Conservation (phyloP, 2,329 filamentous ascomycete genomes). For the Lasiodiplodia citricola region DNA sequence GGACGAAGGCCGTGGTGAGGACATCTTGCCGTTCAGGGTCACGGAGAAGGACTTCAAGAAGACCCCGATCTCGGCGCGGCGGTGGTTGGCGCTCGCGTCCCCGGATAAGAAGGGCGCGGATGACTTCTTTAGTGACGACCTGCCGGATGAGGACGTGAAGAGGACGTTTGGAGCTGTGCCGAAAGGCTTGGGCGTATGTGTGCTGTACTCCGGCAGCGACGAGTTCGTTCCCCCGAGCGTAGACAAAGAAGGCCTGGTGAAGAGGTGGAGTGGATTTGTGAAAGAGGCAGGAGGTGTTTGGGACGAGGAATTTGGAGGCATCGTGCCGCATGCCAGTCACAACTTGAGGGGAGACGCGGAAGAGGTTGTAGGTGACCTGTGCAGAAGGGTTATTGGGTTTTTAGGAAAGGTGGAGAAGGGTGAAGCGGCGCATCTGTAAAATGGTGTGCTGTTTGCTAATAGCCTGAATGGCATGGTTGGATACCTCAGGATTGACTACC, state of each 20-base stretch:
- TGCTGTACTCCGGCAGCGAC: constrained; percentile 70
- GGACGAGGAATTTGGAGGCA: constrained; percentile 55
- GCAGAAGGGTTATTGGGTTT: constrained; percentile 58
- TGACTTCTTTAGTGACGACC: constrained; percentile 85
- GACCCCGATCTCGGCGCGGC: constrained; percentile 59
- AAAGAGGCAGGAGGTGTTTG: constrained; percentile 52
- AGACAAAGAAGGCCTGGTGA: constrained; percentile 63
- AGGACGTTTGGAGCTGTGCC: constrained; percentile 70
- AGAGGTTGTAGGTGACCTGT: constrained; percentile 55
- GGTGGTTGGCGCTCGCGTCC: constrained; percentile 64
- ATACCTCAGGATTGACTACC: neutral
- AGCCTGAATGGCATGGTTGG: neutral
- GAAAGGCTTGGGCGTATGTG: constrained; percentile 55
- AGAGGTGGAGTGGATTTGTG: constrained; percentile 59
- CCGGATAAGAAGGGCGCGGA: constrained; percentile 71
- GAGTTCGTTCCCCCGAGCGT: constrained; percentile 66
- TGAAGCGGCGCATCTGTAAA: neutral
- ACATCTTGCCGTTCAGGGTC: constrained; percentile 57
- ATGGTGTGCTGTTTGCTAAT: neutral
- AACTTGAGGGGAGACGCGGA: constrained; percentile 56
- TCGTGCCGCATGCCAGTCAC: constrained; percentile 58
- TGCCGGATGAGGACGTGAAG: constrained; percentile 63
- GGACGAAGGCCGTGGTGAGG: constrained; percentile 57
- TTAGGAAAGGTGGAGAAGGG: constrained; percentile 37
- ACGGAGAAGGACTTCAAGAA: constrained; percentile 36